Percentiles rank a stretch among this genome's conserved stretches.
Conservation (phyloP, 139 green algal genomes). For the Mesotaenium endlicherianum region DNA sequence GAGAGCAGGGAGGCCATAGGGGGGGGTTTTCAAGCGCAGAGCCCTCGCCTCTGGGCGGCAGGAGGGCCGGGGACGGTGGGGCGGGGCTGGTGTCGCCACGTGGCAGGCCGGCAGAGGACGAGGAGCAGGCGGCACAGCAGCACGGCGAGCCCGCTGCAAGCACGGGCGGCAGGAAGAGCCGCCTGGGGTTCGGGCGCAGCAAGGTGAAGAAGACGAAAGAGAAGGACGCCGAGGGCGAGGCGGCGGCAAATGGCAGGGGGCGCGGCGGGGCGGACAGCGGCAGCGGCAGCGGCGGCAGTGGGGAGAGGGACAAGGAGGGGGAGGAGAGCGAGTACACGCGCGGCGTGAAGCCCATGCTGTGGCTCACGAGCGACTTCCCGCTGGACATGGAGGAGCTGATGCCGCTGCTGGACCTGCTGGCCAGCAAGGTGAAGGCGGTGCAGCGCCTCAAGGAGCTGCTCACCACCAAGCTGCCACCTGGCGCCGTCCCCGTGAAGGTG, state of each 20-base stretch:
- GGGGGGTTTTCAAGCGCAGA: too few species aligned
- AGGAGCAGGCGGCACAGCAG: too few species aligned
- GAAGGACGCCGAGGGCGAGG: neutral
- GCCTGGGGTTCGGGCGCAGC: too few species aligned
- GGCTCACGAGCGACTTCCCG: slow-evolving; percentile 43
- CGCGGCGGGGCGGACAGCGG: neutral
- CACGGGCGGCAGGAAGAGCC: too few species aligned
- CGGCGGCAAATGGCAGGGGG: neutral
- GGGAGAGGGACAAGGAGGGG: neutral
- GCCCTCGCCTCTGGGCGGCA: too few species aligned
- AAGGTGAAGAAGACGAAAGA: neutral
- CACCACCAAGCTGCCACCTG: slow-evolving; percentile 38
- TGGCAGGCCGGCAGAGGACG: too few species aligned
- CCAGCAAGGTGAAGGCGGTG: slow-evolving; percentile 43
- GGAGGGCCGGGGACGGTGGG: too few species aligned
- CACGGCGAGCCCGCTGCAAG: too few species aligned
- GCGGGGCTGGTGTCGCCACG: too few species aligned
- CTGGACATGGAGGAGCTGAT: slow-evolving; percentile 41
- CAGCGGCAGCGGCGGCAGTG: neutral
- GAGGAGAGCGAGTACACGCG: slow-evolving; percentile 42
- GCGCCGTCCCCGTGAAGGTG: slow-evolving; percentile 47
- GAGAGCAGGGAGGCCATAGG: too few species aligned
- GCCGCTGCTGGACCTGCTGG: slow-evolving; percentile 41
- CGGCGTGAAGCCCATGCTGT: slow-evolving; percentile 48
- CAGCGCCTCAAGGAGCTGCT: slow-evolving; percentile 38